phyloP scores from a whole-genome alignment of 176 grass and related monocot genomes.

The Thalia dealbata region DNA sequence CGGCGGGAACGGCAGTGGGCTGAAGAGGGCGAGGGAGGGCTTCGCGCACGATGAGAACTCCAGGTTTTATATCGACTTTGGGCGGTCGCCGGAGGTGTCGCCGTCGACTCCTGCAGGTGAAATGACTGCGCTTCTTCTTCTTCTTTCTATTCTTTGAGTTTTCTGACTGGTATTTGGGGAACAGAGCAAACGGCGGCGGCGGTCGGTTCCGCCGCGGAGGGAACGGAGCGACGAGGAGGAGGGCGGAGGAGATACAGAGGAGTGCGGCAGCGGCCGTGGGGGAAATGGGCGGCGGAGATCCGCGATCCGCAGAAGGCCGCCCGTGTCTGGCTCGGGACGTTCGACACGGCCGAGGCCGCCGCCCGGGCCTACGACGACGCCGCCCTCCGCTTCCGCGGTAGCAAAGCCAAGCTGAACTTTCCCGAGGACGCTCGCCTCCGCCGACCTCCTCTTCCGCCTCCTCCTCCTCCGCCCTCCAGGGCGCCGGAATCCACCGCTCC shows the following conservation, averaged over 20 bases:
- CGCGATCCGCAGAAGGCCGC: constrained; percentile 66
- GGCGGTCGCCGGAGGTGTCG: neutral
- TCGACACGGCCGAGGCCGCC: constrained; percentile 68
- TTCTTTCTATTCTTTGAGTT: neutral
- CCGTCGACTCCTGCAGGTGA: neutral
- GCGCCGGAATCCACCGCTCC: neutral
- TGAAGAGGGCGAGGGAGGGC: constrained; percentile 8
- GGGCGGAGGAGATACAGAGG: constrained; percentile 47
- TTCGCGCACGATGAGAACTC: neutral
- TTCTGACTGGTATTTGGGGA: neutral
- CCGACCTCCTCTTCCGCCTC: neutral
- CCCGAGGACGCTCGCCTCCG: constrained; percentile 34
- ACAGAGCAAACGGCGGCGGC: neutral
- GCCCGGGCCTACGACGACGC: constrained; percentile 75
- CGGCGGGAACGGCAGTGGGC: constrained; percentile 19
- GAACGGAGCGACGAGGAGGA: neutral
- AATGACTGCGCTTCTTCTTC: neutral
- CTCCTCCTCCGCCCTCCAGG: neutral
- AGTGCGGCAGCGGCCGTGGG: constrained; percentile 65
- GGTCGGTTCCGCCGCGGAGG: neutral
- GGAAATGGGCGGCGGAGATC: constrained; percentile 91
- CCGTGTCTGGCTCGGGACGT: constrained; percentile 89
- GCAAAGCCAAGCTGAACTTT: constrained; percentile 74
- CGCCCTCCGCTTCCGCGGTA: constrained; percentile 53
- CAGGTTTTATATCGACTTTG: neutral